Evolutionary conservation across 352 stramenopile genomes (phyloP), one percentile per base, ranked within the genome.

Genomic region (Pythium graminicola): DNA sequence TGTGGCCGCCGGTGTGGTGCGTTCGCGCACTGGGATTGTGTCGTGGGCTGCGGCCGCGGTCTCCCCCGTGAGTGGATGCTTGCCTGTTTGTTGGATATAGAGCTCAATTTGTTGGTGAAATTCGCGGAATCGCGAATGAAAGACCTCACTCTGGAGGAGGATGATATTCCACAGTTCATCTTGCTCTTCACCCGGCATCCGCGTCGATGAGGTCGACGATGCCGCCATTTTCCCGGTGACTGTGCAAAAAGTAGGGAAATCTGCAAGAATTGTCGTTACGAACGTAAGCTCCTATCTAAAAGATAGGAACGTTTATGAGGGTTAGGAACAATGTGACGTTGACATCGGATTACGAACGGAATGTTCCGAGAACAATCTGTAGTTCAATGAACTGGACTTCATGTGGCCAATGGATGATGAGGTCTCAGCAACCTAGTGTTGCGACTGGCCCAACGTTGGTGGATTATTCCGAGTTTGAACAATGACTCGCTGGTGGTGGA

Each of bases 101-200:
- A 70, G 65, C 57, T 89, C 77, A 0, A 73, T 60, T 26, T 91
- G 80, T 53, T 86, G 77, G 57, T 89, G 76, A 50, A 73, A 73
- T 58, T 86, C 74, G 16, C 35, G 56, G 31, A 73, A 50, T 17
- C 80, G 77, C 35, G 55, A 29, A 43, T 70, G 63, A 9, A 76
- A 46, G 14, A 67, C 73, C 50, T 80, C 67, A 26, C 59, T 57
- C 62, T 91, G 77, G 36, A 89, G 64, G 24, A 91, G 51, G 33
- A 89, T 42, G 54, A 83, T 41, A 54, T 68, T 83, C 62, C 73
- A 72, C 31, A 88, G 65, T 59, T 64, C 38, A 6, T 64, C 52
- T 19, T 52, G 41, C 41, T 56, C 52, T n/a, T 44, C 55, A 6
- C 20, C 46, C 19, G 35, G 2, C 20, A 40, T 22, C 6, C 50